phyloP scores from a whole-genome alignment of 1,284 basidiomycete genomes.

The Ustilago xerochloae region DNA sequence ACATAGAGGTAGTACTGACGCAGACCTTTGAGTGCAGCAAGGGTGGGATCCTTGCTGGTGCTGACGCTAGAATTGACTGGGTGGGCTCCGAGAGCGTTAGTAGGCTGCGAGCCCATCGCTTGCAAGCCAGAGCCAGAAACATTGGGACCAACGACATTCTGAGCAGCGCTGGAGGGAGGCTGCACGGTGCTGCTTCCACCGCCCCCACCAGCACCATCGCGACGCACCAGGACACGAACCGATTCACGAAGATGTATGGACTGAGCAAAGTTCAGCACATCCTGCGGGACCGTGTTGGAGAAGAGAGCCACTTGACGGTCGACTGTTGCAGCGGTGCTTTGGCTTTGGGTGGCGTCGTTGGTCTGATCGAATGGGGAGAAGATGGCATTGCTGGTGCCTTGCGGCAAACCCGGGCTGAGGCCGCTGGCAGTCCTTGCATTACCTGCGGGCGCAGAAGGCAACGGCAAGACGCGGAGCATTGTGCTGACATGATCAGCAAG shows the following conservation, averaged over 20 bases:
- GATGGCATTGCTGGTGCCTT: slow-evolving; percentile 12
- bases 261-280: slow-evolving; percentile 88
- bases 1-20: slow-evolving; percentile 65
- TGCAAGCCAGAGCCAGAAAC: slow-evolving; percentile 21
- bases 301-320: slow-evolving; percentile 96
- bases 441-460: slow-evolving; percentile 70
- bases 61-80: slow-evolving; percentile 51
- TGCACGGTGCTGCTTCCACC: slow-evolving; percentile 19
- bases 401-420: slow-evolving; percentile 35
- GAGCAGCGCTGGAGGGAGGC: slow-evolving; percentile 3
- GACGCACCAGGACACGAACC: slow-evolving; percentile 91
- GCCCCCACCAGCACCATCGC: slow-evolving; percentile 74
- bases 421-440: slow-evolving; percentile 13
- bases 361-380: slow-evolving; percentile 71
- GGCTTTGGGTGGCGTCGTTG: slow-evolving; percentile 38
- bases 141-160: slow-evolving; percentile 6
- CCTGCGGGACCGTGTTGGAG: slow-evolving; percentile 92
- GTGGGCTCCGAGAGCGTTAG: slow-evolving; percentile 53
- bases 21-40: slow-evolving; percentile 52
- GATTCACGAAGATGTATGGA: slow-evolving; percentile 90
- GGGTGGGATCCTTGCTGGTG: slow-evolving; percentile 45
- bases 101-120: slow-evolving; percentile 71
- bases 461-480: slow-evolving; percentile 87
- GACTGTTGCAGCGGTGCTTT: slow-evolving; percentile 69
- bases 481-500: slow-evolving; percentile 93